phyloP scores from a whole-genome alignment of 75 land plant species.

The Cunninghamia lanceolata region DNA sequence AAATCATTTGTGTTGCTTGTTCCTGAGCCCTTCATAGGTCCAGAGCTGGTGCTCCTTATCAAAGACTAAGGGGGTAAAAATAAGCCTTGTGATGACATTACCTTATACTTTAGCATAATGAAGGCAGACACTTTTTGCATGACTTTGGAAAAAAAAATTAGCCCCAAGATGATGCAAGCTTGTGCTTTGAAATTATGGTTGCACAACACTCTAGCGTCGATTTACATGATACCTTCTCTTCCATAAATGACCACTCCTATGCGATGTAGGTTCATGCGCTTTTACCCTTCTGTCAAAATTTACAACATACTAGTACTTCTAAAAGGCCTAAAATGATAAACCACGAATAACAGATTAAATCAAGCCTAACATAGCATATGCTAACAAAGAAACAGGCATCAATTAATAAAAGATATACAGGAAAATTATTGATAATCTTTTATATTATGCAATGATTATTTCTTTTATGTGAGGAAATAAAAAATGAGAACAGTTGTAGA shows the following conservation, averaged over 20 bases:
- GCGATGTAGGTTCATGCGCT: background rate
- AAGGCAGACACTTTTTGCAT: background rate
- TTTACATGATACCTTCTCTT: background rate
- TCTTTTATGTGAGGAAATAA: background rate
- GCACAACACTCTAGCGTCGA: background rate
- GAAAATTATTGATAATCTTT: background rate
- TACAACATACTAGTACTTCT: background rate
- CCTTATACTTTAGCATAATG: background rate
- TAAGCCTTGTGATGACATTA: background rate
- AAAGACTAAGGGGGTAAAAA: background rate
- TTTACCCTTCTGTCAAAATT: background rate
- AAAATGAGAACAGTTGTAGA: background rate
- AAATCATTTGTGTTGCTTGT: background rate
- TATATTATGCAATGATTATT: background rate
- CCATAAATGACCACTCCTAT: background rate
- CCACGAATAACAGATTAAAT: too few relatives aligned
- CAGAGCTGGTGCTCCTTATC: background rate
- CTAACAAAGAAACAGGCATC: background rate
- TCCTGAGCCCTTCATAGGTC: background rate
- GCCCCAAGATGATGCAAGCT: background rate
- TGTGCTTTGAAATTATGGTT: background rate
- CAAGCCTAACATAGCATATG: background rate
- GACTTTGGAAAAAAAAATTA: background rate
- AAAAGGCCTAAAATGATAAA: background rate
- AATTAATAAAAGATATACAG: background rate